These are phyloP conservation scores for Purpureocillium lavendulum DNA, from an alignment of 2,329 filamentous ascomycete genomes.

Conservation along the genomic window DNA sequence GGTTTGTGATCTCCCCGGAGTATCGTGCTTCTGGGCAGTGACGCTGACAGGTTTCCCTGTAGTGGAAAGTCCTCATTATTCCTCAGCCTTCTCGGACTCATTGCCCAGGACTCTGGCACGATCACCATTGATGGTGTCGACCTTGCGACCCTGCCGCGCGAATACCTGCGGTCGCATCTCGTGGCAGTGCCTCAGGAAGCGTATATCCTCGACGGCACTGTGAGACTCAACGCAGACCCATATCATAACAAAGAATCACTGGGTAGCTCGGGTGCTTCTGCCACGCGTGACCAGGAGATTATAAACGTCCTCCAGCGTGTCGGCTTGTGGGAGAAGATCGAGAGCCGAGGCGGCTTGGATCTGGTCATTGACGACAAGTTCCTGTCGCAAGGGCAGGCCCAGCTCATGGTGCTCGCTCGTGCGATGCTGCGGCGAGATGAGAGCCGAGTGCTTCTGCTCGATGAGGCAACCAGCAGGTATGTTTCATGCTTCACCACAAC, in stretches of 20 bases:
- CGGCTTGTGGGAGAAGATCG: slow-evolving; percentile 29
- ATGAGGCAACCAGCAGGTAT: slow-evolving; percentile 30
- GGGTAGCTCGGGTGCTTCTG: not conserved
- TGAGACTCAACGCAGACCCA: slow-evolving; percentile 41
- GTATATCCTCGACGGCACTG: slow-evolving; percentile 34
- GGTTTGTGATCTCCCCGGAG: too few relatives aligned
- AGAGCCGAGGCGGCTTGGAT: slow-evolving; percentile 27
- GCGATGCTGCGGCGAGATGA: slow-evolving; percentile 30
- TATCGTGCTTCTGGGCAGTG: too few relatives aligned
- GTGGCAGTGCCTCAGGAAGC: slow-evolving; percentile 42
- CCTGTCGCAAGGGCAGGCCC: slow-evolving; percentile 37
- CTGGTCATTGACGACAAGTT: slow-evolving; percentile 21
- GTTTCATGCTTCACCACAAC: not conserved
- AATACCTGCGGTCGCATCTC: slow-evolving; percentile 32
- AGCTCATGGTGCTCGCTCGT: slow-evolving; percentile 42
- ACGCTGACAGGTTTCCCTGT: too few relatives aligned
- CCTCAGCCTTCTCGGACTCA: slow-evolving; percentile 35
- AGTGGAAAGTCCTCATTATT: slow-evolving; percentile 44
- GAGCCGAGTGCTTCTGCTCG: slow-evolving; percentile 32
- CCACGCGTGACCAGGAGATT: slow-evolving; percentile 25
- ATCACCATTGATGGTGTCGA: slow-evolving; percentile 36
- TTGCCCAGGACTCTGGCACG: slow-evolving; percentile 27
- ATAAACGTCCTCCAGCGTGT: slow-evolving; percentile 32
- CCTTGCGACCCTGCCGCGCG: slow-evolving; percentile 29
- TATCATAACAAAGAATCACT: slow-evolving; percentile 4